phyloP scores from a whole-genome alignment of 2,329 filamentous ascomycete species.

The Trichoderma afroharzianum region DNA sequence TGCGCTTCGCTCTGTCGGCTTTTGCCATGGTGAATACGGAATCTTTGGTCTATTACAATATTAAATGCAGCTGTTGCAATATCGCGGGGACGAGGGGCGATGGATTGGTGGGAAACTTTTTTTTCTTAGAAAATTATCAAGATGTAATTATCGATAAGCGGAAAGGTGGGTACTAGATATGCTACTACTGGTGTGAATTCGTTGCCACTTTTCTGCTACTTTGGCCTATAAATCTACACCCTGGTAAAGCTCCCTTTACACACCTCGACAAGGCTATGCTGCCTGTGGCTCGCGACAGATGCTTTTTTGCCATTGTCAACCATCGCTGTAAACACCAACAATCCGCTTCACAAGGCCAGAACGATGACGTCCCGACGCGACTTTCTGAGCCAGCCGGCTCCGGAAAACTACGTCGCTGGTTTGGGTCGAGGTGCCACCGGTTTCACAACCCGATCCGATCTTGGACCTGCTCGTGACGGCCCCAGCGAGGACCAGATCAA shows the following conservation, averaged over 20 bases:
- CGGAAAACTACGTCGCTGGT: constrained; percentile 90
- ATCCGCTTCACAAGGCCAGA: constrained; percentile 12
- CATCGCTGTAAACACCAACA: neutral
- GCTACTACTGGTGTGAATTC: neutral
- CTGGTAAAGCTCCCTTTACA: neutral
- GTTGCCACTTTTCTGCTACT: fast-evolving
- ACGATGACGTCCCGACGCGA: constrained; percentile 66
- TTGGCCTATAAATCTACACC: neutral
- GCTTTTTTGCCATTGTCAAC: constrained; percentile 1
- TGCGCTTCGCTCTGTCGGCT: constrained; percentile 49
- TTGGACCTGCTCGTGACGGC: constrained; percentile 90
- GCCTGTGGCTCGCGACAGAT: constrained; percentile 5
- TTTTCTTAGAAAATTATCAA: neutral
- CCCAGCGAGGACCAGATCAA: constrained; percentile 98
- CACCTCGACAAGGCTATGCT: constrained; percentile 1
- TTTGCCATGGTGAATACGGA: constrained; percentile 47
- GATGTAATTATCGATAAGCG: constrained; percentile 26
- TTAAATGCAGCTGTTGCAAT: constrained; percentile 17
- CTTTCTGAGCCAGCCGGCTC: constrained; percentile 82
- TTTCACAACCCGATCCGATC: constrained; percentile 94
- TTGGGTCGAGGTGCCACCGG: constrained; percentile 96
- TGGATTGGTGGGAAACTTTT: constrained; percentile 22
- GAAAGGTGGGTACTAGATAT: neutral
- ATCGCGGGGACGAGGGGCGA: constrained; percentile 18
- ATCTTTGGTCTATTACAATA: constrained; percentile 12